phyloP scores from a whole-genome alignment of 371 early-diverging fungal species.

The Zychaea mexicana region DNA sequence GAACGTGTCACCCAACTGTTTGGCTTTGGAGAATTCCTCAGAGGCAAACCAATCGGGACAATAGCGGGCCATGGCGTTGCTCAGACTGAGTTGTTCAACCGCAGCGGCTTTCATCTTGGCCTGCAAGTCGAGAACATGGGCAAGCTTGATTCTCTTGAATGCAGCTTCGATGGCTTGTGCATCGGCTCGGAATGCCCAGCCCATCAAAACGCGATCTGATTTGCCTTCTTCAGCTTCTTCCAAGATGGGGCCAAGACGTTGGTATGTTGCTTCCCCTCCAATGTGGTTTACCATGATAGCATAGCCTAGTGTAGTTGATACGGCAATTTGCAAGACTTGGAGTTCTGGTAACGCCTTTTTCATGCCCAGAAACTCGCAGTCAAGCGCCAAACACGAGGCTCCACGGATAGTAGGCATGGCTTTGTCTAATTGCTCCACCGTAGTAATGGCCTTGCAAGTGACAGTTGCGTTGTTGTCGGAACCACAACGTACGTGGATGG shows the following conservation, averaged over 20 bases:
- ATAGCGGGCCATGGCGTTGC: slow-evolving; percentile 27
- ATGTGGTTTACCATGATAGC: slow-evolving; percentile 47
- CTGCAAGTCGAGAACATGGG: slow-evolving; percentile 41
- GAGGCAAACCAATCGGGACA: slow-evolving; percentile 34
- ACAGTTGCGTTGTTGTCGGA: background rate
- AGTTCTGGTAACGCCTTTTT: slow-evolving; percentile 37
- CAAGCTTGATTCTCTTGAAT: slow-evolving; percentile 21
- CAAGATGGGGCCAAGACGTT: slow-evolving; percentile 22
- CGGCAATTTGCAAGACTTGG: slow-evolving; percentile 44
- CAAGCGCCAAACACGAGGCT: slow-evolving; percentile 24
- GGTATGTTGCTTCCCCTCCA: slow-evolving; percentile 25
- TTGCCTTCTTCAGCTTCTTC: slow-evolving; percentile 1
- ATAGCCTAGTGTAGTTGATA: slow-evolving; percentile 33
- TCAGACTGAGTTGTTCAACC: slow-evolving; percentile 27
- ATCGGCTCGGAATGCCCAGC: slow-evolving; percentile 45
- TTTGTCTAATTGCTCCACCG: slow-evolving; percentile 22
- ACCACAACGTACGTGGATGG: slow-evolving; percentile 5
- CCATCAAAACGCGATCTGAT: slow-evolving; percentile 17
- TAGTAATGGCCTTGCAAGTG: slow-evolving; percentile 23
- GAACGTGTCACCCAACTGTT: slow-evolving; percentile 29
- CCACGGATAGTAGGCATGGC: slow-evolving; percentile 16
- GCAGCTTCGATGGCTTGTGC: slow-evolving; percentile 39
- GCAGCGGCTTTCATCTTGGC: slow-evolving; percentile 29
- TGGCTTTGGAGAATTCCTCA: slow-evolving; percentile 33
- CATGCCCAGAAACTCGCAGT: slow-evolving; percentile 43